Evolutionary conservation across 2,329 filamentous ascomycete genomes (phyloP), one percentile per base, ranked within the genome.

Genomic region (Mycosphaerella sp.): DNA sequence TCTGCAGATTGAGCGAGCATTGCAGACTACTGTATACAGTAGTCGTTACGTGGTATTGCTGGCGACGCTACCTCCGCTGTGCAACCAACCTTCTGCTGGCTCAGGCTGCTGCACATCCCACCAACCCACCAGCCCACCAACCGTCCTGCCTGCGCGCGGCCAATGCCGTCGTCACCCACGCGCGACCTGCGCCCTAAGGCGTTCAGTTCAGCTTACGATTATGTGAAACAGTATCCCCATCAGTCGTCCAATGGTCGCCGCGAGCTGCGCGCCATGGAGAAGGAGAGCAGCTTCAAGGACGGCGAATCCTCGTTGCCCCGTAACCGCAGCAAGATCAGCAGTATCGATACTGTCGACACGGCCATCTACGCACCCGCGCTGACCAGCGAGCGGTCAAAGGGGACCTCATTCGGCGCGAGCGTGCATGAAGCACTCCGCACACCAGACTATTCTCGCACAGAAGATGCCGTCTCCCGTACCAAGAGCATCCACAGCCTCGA

Each of bases 381-480:
- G 26, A 45, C 45, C 26, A 21, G 39, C 32, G 55, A 57, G 38
- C 51, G 32, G 8, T 23, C 44, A 2, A 21, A 21, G 9, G 54
- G 57, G 32, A 62, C 64, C 38, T 61, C 62, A 4, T 45, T 63
- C 40, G 56, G 59, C 7, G 58, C 67, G 32, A 63, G 67, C 56
- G 64, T 64, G 40, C 59, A 62, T 10, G 57, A 59, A 42, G 57
- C 55, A 23, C 62, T 63, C 51, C 36, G 44, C 51, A 32, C 50
- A 45, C 57, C 54, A 29, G 21, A 53, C 52, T 48, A 48, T n/a
- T 56, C 55, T 14, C 55, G 54, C 6, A 55, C 60, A 12, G 48
- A 56, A 14, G 46, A 48, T 23, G 45, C 51, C 29, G 48, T 47
- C 12, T 39, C 42, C 23, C 55, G 49, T 34, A 48, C 56, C 23